A percentile compares a stretch with the other conserved stretches of the same genome.
These are phyloP conservation scores for Fusarium coicis DNA, from an alignment of 2,329 filamentous ascomycete genomes.

Conservation along the genomic window DNA sequence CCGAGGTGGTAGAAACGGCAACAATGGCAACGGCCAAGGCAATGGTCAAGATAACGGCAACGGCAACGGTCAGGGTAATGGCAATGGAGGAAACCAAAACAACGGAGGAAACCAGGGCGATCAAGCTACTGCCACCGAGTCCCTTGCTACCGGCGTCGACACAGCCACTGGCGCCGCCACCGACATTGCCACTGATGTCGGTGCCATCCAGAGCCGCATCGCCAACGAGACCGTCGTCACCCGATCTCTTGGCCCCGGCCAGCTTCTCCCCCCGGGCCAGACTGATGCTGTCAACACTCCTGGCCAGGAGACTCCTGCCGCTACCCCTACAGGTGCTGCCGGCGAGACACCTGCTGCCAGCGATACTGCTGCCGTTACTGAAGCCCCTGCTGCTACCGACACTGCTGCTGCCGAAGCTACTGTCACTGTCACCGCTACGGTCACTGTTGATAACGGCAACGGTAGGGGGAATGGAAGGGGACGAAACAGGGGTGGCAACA, in stretches of 20 bases:
- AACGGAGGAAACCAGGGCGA: not conserved
- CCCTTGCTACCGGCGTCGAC: not conserved
- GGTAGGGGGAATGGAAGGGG: not conserved
- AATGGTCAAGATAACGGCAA: not conserved
- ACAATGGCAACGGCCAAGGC: not conserved
- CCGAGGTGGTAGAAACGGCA: not conserved
- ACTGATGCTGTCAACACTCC: not conserved
- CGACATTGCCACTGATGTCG: not conserved
- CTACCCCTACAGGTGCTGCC: no score
- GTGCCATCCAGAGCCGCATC: not conserved
- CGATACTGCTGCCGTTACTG: not conserved
- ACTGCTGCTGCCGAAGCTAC: not conserved
- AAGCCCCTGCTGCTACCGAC: not conserved
- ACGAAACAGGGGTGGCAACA: not conserved
- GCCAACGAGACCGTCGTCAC: conserved; percentile 1
- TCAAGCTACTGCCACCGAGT: not conserved
- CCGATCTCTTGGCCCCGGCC: not conserved
- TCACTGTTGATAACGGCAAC: not conserved
- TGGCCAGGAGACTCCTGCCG: no score
- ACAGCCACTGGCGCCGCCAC: not conserved
- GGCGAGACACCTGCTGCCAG: not conserved
- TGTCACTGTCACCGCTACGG: not conserved
- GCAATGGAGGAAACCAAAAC: not conserved
- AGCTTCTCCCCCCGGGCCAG: not conserved
- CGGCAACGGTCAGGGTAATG: not conserved